A percentile compares a stretch with the other conserved stretches of the same genome.
Conservation (phyloP, 441 rosid species). For the Aquilaria agallochum region DNA sequence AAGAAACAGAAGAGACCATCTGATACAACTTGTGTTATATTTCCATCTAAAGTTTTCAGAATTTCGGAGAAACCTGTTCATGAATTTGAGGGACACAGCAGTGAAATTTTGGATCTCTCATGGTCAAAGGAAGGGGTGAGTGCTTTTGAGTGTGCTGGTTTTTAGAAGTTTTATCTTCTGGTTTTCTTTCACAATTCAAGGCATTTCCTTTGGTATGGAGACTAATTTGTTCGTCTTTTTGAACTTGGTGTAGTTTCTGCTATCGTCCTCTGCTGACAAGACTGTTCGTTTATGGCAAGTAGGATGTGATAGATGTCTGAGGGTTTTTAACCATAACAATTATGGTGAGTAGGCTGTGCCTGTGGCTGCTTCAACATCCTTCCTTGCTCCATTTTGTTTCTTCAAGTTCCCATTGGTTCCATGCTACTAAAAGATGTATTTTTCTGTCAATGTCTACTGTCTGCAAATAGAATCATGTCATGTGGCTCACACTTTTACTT, state of each 20-base stretch:
- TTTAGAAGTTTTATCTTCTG: neutral
- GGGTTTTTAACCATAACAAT: constrained; percentile 57
- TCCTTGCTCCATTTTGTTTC: too few species aligned
- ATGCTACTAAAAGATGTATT: too few species aligned
- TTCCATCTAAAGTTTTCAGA: constrained; percentile 74
- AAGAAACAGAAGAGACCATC: constrained; percentile 47
- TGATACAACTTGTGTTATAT: constrained; percentile 66
- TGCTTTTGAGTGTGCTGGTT: neutral
- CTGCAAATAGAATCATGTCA: too few species aligned
- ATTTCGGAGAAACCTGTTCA: constrained; percentile 76
- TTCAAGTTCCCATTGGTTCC: too few species aligned
- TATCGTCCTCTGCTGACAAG: constrained; percentile 57
- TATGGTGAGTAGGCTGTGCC: constrained; percentile 34
- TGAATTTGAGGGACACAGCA: constrained; percentile 70
- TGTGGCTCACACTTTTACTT: neutral
- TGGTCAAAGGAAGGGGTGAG: constrained; percentile 88
- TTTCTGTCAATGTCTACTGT: too few species aligned
- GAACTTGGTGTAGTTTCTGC: constrained; percentile 27
- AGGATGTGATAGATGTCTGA: constrained; percentile 44
- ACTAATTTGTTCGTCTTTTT: neutral
- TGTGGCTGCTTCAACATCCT: neutral
- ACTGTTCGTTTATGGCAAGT: constrained; percentile 74
- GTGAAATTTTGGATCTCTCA: constrained; percentile 78
- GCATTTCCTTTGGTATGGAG: neutral
- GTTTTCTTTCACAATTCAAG: constrained; percentile 5